Base-by-base conservation (phyloP, 176 grass and related monocot genomes). In the Juncus effusus region DNA sequence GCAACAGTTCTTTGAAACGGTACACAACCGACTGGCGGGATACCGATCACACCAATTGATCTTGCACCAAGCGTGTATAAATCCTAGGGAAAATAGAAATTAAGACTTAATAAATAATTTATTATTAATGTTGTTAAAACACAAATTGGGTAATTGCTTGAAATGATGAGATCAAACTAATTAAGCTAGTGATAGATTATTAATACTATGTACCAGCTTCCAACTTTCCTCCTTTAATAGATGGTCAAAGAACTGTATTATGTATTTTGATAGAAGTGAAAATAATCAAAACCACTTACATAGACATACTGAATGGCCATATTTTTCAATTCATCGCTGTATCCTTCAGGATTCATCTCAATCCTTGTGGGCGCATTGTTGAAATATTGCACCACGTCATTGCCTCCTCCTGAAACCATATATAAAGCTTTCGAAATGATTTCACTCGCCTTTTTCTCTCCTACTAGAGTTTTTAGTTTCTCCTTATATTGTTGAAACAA, bases 311-410 rank as follows among this genome's bases (percentile, higher is more conserved):
- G 3, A 40, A 64, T 15, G 3, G 82, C 82, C 1, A 77, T 37
- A 3, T 35, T 28, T 11, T 50, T 8, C 78, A 85, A 60, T 35
- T 72, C 10, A 14, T 85, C 78, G 38, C 51, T 49, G 52, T 85
- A 85, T 47, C 44, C 44, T 3, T 81, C 10, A 1, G 78, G 65
- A 61, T 36, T 75, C 16, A 62, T 41, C 16, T 59, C 59, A 19
- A 55, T 35, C 67, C 80, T 74, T 2, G 44, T 56, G 16, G 75
- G 3, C 40, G 65, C 0, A 47, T 47, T 47, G 44, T 47, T 85
- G 78, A 81, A 85, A 68, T 85, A 78, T 62, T 85, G 59, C 4
- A 85, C 53, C 59, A 85, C 38, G 60, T 85, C 82, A 60, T 81
- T 85, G 82, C 72, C 81, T 66, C 82, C 82, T 6, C 72, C 64